Conservation (phyloP, 805 yeast genomes). For the Nakazawaea ernobii region DNA sequence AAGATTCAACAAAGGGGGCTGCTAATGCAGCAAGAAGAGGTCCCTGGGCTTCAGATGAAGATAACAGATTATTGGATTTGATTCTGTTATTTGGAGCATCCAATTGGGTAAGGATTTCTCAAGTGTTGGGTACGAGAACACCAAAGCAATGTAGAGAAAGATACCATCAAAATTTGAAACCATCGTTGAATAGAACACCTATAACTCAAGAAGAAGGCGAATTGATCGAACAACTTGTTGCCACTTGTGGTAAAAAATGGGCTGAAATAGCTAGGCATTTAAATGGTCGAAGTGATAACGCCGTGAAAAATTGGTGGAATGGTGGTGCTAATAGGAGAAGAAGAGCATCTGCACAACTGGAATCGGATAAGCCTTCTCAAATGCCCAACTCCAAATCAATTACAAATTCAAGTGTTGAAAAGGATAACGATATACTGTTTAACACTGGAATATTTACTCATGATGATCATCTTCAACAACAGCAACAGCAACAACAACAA, state of each 20-base stretch:
- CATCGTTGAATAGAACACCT: slow-evolving; percentile 74
- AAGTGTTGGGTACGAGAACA: slow-evolving; percentile 65
- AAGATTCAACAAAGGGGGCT: background rate
- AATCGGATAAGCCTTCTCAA: slow-evolving; percentile 1
- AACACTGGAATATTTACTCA: slow-evolving; percentile 14
- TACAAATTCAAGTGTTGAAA: background rate
- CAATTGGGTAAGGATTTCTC: slow-evolving; percentile 86
- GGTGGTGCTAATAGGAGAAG: slow-evolving; percentile 86
- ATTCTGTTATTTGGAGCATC: slow-evolving; percentile 71
- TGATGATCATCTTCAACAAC: slow-evolving; percentile 11
- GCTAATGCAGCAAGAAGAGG: slow-evolving; percentile 46
- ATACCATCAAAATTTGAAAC: slow-evolving; percentile 87
- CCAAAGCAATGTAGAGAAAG: slow-evolving; percentile 92
- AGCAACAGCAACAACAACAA: slow-evolving; percentile 9
- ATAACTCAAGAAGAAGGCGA: slow-evolving; percentile 81
- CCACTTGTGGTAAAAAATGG: slow-evolving; percentile 82
- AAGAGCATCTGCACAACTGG: slow-evolving; percentile 35
- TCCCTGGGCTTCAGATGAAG: slow-evolving; percentile 89
- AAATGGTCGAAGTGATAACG: slow-evolving; percentile 84
- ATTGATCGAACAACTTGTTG: slow-evolving; percentile 73
- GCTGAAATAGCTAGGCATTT: slow-evolving; percentile 88
- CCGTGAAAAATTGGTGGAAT: slow-evolving; percentile 95
- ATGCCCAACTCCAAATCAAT: slow-evolving; percentile 9
- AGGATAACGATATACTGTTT: slow-evolving; percentile 10
- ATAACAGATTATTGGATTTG: slow-evolving; percentile 61